Base-by-base conservation (phyloP, 306 rosid species). In the Dicorynia guianensis region DNA sequence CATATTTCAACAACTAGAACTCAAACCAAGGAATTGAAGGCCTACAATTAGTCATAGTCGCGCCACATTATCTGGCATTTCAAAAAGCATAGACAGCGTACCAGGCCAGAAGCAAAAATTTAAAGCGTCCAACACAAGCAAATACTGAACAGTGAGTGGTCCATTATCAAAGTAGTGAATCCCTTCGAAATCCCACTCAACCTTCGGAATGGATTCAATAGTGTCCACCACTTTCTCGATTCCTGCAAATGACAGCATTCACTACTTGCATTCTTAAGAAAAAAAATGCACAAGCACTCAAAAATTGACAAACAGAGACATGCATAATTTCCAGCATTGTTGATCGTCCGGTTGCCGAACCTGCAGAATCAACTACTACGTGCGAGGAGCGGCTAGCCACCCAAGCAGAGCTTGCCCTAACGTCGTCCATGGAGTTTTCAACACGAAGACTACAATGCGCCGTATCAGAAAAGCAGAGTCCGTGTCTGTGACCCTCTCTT, bases 321-420 rank as follows among this genome's bases (percentile, higher is more conserved):
- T 8, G 54, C 56, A 12, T 9, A 35, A 5, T 12, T 6, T 9
- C 4, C 36, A 43, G 15, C 50, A 66, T 57, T 38, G 39, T 3
- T 25, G 30, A 25, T 25, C 30, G 30, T 25, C 6, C 18, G 17
- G 8, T 65, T 34, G 8, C 44, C 25, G 50, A 71, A 88, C 93
- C 93, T 44, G 83, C 74, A 36, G 85, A 50, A 80, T 88, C 93
- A 61, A 88, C 84, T 54, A 83, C 9, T 17, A 95, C 98, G 49
- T 95, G 98, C 0, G 97, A 87, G 50, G 98, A 87, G 56, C 52
- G 82, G 69, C 67, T 80, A 20, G 98, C 98, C 68, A 95, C 98
- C 97, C 97, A 95, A 80, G 93, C 98, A 36, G 98, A 89, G 74
- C 83, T 92, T 7, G 63, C 87, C 89, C 97, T 89, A 62, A 95